Conservation (phyloP, 306 rosid species). For the Prinsepia uniflora region DNA sequence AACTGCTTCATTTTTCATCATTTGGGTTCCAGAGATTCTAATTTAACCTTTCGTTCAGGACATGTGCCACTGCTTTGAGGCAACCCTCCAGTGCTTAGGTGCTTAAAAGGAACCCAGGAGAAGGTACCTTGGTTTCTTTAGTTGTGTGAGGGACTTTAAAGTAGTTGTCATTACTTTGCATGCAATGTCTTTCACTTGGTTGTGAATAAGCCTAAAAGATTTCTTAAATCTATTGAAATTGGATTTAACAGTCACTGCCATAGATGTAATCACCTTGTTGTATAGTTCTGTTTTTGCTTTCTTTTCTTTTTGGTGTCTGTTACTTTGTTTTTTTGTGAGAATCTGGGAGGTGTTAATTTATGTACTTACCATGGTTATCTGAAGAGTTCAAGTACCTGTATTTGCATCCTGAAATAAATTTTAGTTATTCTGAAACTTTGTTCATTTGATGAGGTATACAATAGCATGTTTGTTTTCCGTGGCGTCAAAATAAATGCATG, state of each 20-base stretch:
- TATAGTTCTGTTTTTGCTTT: not conserved
- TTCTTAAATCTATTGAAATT: not conserved
- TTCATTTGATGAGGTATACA: not conserved
- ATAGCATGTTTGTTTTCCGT: not conserved
- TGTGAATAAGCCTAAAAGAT: not conserved
- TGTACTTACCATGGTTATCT: not conserved
- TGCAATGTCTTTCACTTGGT: slow-evolving; percentile 11
- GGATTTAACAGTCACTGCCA: not conserved
- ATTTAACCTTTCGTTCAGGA: slow-evolving; percentile 93
- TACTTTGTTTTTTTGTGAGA: not conserved
- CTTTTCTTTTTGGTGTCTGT: not conserved
- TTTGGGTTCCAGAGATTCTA: slow-evolving; percentile 71
- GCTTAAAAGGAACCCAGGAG: slow-evolving; percentile 91
- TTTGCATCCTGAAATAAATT: slow-evolving; percentile 14
- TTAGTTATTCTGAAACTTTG: not conserved
- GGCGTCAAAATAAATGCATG: not conserved
- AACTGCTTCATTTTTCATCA: slow-evolving; percentile 8
- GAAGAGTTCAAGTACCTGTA: not conserved
- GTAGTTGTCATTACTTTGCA: slow-evolving; percentile 26
- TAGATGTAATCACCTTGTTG: not conserved
- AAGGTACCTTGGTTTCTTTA: slow-evolving; percentile 98
- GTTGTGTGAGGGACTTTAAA: slow-evolving; percentile 49
- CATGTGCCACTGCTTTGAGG: slow-evolving; percentile 72
- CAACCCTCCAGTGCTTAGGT: slow-evolving; percentile 86
- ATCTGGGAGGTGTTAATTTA: not conserved